Evolutionary conservation across 2,329 filamentous ascomycete species (phyloP), one percentile per base, ranked within the genome.

Genomic region (Penicillium sp.): DNA sequence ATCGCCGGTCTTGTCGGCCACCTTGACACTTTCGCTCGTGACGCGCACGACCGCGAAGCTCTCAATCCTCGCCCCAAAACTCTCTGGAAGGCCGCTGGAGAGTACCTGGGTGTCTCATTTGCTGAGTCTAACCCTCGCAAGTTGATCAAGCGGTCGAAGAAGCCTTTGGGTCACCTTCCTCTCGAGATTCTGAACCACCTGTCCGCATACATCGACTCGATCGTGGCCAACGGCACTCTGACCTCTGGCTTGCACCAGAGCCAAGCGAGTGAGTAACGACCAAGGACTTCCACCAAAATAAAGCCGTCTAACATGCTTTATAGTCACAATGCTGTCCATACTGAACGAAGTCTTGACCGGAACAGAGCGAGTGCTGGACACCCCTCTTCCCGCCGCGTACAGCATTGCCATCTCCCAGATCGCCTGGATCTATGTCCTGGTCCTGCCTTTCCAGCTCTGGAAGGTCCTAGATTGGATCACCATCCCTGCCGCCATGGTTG

Each of bases 351-450:
- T 88, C 56, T 80, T 92, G 65, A 85, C 85, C 16, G 87, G 88
- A 59, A 87, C 87, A 50, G 90, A 95, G 70, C 88, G 91, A 62
- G 87, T 96, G 19, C 85, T 94, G 35, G 90, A 89, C 73, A 96
- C 91, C 0, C 91, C 91, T 1, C 83, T 96, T 0, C 91, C 91
- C 2, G 84, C 92, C 56, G 91, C 91, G 49, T 96, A 96, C 79
- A 87, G 85, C 64, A 95, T 96, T 68, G 86, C 90, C 68, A 93
- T 95, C 73, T 87, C 88, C 19, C 91, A 96, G 73, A 94, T 95
- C 70, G 91, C 91, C 35, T 93, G 90, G 86, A 84, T 92, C 53
- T 96, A 95, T 76, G 87, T 95, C 54, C 78, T 92, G 66, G 82
- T 91, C 35, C 83, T 96, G 1, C 91, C 91, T 6, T 95, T 95